Base-by-base conservation (phyloP, 2,329 filamentous ascomycete species). In the Pseudogymnoascus sp. region DNA sequence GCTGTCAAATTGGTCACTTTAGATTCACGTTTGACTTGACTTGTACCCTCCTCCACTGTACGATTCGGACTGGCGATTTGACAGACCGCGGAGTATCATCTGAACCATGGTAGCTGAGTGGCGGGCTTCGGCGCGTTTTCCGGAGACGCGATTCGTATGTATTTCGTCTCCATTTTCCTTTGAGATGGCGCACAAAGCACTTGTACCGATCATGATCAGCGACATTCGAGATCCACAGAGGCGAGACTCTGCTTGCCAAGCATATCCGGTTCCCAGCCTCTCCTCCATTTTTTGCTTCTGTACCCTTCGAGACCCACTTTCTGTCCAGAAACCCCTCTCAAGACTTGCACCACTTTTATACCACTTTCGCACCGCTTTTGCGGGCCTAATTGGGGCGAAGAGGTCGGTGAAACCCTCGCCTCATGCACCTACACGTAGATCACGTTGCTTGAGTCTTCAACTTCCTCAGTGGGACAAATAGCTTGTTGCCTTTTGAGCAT, bases 231-330 rank as follows among this genome's bases (percentile, higher is more conserved):
- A 56, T 56, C 50, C 50, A 56, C 50, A 33, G 16, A 56, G 29
- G 50, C 29, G n/a, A 56, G 50, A 13, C 50, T 33, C 50, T 29
- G 29, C 50, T 6, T 6, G 50, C 50, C 50, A 56, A 56, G 50
- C 29, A 33, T 6, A 16, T 35, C 50, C 50, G 50, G 29, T 7
- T 33, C 50, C 50, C 50, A 56, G 50, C 50, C 50, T 21, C 50
- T 21, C 14, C 29, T 56, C 50, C n/a, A 29, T 56, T 31, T 53
- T 56, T 56, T 56, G 50, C 50, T 56, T 56, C 50, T 56, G 50
- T 56, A 19, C 11, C 50, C 50, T 56, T 56, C 50, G n/a, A 56
- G n/a, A 5, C 50, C 50, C 50, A 56, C 50, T 7, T 7, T 56
- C 29, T 56, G 8, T 33, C 16, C 5, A 33, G 5, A 13, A 56